These are phyloP conservation scores for Straminergon stramineum DNA, from an alignment of 225 moss, liverwort and hornwort genomes.

Conservation along the genomic window DNA sequence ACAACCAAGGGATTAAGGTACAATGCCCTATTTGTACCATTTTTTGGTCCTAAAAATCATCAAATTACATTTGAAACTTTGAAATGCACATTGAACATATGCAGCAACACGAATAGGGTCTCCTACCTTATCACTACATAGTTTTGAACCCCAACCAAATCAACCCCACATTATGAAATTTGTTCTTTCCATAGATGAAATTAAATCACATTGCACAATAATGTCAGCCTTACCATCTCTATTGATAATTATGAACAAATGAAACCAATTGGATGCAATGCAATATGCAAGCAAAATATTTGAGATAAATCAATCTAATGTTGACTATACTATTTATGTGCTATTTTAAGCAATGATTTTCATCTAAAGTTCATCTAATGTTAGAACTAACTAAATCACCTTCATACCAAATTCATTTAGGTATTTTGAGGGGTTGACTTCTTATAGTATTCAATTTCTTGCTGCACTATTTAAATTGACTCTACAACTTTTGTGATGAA, in stretches of 20 bases:
- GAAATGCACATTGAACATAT: background rate
- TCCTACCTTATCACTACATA: background rate
- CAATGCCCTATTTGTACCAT: background rate
- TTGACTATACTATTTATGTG: background rate
- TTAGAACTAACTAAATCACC: background rate
- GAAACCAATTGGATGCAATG: background rate
- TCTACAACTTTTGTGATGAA: background rate
- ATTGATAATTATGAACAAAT: background rate
- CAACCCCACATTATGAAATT: accelerated
- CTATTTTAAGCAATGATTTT: background rate
- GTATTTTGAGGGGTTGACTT: background rate
- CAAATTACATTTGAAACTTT: background rate
- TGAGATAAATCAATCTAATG: too few species aligned
- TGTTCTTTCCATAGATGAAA: background rate
- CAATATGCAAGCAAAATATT: background rate
- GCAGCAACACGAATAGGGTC: too few species aligned
- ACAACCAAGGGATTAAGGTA: background rate
- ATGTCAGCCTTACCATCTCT: background rate
- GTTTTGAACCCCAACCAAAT: background rate
- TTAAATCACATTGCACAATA: background rate
- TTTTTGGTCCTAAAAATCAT: accelerated
- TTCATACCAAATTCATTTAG: background rate
- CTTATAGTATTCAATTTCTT: background rate
- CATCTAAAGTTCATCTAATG: background rate
- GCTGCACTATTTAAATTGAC: background rate